These are phyloP conservation scores for Brassica incana DNA, from an alignment of 345 rosid species.

Conservation along the genomic window DNA sequence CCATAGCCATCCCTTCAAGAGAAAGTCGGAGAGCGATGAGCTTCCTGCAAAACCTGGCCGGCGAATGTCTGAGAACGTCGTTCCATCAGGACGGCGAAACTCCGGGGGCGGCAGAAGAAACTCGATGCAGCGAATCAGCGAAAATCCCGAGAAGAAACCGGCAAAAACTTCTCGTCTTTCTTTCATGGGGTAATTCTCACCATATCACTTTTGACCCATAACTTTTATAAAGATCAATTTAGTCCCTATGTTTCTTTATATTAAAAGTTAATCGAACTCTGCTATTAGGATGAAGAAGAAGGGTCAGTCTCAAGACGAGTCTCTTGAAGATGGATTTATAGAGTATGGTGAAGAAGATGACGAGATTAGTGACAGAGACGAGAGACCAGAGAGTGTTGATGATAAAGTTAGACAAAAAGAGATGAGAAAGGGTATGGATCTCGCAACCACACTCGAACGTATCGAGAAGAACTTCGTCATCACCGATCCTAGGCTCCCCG, in stretches of 20 bases:
- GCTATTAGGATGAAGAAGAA: constrained; percentile 55
- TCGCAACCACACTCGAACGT: constrained; percentile 97
- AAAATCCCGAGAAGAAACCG: constrained; percentile 67
- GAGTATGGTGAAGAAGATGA: constrained; percentile 50
- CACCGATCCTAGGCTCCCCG: constrained; percentile 96
- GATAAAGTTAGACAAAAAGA: constrained; percentile 83
- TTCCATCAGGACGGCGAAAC: constrained; percentile 51
- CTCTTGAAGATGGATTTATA: constrained; percentile 44
- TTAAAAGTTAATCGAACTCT: neutral
- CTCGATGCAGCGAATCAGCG: constrained; percentile 78
- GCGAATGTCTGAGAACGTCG: constrained; percentile 56
- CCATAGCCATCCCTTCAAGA: constrained; percentile 45
- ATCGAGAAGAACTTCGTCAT: constrained; percentile 98
- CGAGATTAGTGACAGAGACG: constrained; percentile 52
- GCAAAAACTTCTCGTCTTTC: constrained; percentile 69
- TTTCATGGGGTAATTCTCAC: constrained; percentile 65
- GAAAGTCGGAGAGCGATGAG: constrained; percentile 55
- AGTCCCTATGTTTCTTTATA: neutral
- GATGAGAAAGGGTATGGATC: constrained; percentile 98
- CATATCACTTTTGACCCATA: neutral
- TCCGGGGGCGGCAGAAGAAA: constrained; percentile 47
- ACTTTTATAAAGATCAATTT: constrained; percentile 3
- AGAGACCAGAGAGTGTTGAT: constrained; percentile 71
- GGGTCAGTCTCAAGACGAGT: constrained; percentile 45
- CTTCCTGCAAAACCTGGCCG: constrained; percentile 43